Percentiles rank a stretch among this genome's conserved stretches.
These are phyloP conservation scores for Xylaria nigripes DNA, from an alignment of 495 filamentous ascomycete genomes.

Conservation along the genomic window DNA sequence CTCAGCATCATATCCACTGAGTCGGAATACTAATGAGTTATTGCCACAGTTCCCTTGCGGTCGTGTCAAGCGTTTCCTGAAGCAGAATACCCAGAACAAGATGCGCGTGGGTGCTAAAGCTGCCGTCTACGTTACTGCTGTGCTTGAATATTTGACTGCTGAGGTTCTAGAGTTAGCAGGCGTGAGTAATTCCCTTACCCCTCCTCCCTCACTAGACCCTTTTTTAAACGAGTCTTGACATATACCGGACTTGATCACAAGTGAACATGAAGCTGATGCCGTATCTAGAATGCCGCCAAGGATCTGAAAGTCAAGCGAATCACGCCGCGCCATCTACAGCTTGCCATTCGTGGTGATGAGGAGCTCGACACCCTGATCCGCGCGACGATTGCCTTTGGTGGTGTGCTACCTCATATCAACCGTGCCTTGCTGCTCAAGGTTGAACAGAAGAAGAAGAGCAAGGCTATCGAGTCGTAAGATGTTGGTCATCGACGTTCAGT, in stretches of 20 bases:
- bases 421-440: conserved; percentile 95
- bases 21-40: conserved; percentile 25
- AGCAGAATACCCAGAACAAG: conserved; percentile 98
- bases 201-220: neutral
- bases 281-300: conserved; percentile 78
- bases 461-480: conserved; percentile 51
- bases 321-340: conserved; percentile 93
- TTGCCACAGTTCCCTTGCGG: conserved; percentile 84
- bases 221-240: neutral
- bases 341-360: conserved; percentile 97
- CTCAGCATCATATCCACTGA: neutral
- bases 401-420: conserved; percentile 98
- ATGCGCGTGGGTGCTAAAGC: conserved; percentile 99
- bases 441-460: conserved; percentile 97
- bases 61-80: conserved; percentile 99
- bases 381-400: conserved; percentile 95
- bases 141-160: conserved; percentile 95
- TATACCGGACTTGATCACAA: neutral
- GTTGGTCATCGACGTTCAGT: neutral
- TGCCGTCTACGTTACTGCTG: conserved; percentile 95
- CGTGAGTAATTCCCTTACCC: conserved; percentile 36
- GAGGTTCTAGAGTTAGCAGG: conserved; percentile 98
- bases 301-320: conserved; percentile 99
- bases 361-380: conserved; percentile 96
- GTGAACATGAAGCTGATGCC: conserved; percentile 9